Conservation (phyloP, 768 basidiomycete species). For the Leccinum arenicola region DNA sequence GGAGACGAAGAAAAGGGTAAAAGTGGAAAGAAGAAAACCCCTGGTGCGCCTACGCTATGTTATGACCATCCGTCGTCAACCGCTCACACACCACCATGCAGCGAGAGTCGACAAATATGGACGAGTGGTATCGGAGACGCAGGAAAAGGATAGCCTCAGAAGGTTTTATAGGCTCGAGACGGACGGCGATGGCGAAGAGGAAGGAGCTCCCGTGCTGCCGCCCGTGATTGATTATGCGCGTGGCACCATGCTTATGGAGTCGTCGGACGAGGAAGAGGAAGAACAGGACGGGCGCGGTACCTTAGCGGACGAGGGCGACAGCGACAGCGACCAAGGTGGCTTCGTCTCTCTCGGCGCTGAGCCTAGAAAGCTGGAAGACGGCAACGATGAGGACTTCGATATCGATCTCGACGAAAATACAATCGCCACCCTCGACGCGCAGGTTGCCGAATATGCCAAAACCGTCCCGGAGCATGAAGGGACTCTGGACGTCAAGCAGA, state of each 20-base stretch:
- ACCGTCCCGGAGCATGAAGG: conserved; percentile 44
- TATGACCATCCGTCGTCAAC: background rate
- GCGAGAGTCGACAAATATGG: conserved; percentile 89
- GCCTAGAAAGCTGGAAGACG: conserved; percentile 14
- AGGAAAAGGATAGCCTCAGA: conserved; percentile 72
- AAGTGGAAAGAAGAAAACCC: conserved; percentile 27
- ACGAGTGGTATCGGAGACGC: conserved; percentile 59
- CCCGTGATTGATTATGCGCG: conserved; percentile 78
- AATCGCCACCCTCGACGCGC: conserved; percentile 69
- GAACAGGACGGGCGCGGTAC: conserved; percentile 10
- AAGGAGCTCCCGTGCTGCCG: conserved; percentile 7
- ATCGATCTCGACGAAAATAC: conserved; percentile 81
- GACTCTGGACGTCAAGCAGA: conserved; percentile 42
- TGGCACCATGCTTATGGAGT: conserved; percentile 83
- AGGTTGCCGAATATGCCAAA: conserved; percentile 60
- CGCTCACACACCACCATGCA: conserved; percentile 16
- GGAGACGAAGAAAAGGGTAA: conserved; percentile 40
- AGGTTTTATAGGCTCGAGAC: conserved; percentile 76
- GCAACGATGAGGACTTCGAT: conserved; percentile 44
- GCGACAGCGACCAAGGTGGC: conserved; percentile 46
- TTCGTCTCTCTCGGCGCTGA: conserved; percentile 51
- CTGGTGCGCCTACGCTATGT: conserved; percentile 11
- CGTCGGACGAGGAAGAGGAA: conserved; percentile 73
- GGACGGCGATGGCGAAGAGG: conserved; percentile 27
- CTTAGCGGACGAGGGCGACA: conserved; percentile 40